Evolutionary conservation across 140 eudicot genomes (phyloP), one percentile per base, ranked within the genome.

Genomic region (Anethum foeniculum): DNA sequence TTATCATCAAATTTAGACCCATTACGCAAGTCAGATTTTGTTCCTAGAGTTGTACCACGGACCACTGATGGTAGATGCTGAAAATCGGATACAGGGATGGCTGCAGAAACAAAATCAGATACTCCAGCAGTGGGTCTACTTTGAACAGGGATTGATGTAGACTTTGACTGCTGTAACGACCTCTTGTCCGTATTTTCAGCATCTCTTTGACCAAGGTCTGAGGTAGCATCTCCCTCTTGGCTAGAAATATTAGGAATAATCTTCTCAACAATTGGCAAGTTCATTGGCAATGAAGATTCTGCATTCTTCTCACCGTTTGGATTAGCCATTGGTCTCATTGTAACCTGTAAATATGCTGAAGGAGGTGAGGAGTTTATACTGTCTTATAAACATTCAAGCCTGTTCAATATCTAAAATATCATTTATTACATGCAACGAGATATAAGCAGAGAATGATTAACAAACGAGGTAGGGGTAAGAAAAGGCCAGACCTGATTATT

Each of bases 401-500:
- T 81, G 67, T 62, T 79, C 79, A 62, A 74, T 43, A 67, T 43
- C 51, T 18, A 32, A 79, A 4, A 46, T 30, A 44, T 34, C 83
- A 13, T 30, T 27, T 52, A 23, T 47, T 11, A 69, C 71, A 83
- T 39, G 82, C 39, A 16, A 23, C 58, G 58, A 23, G 58, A 69
- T 23, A 71, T 32, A 48, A 23, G 62, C 21, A 65, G 36, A 13
- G 16, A 67, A 68, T 32, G 62, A 71, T 62, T 27, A 62, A 62
- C 39, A 64, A 79, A 77, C 82, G 51, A 79, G 27, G 77, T 73
- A 27, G 41, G 43, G 28, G 71, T 28, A 51, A n/a, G 48, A 85
- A 67, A 73, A 76, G 80, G 74, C 43, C 84, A 80, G 77, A 85
- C 97, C 90, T 87, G 94, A 82, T 82, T 90, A 84, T 83, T 81